These are phyloP conservation scores for Lippia alba DNA, from an alignment of 305 asterid genomes.

Conservation along the genomic window DNA sequence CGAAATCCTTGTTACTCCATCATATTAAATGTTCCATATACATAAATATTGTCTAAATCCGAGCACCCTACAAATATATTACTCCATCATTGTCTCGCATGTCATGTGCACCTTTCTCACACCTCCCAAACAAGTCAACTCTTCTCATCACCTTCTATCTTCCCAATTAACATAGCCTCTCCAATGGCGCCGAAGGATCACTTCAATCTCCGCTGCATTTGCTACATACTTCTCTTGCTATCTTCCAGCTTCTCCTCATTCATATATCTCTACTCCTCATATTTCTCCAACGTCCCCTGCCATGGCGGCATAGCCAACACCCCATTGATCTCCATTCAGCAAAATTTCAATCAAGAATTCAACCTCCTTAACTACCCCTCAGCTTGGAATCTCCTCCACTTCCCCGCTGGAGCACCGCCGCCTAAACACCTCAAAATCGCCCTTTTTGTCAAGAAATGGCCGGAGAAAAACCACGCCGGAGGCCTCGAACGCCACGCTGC, in stretches of 20 bases:
- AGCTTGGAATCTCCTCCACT: constrained; percentile 68
- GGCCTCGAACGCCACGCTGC: constrained; percentile 83
- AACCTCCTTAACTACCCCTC: constrained; percentile 53
- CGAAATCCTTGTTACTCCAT: background rate
- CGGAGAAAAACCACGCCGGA: constrained; percentile 55
- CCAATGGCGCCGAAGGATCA: constrained; percentile 38
- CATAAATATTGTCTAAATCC: background rate
- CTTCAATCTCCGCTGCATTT: constrained; percentile 49
- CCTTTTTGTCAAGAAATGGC: constrained; percentile 85
- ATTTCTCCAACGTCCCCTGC: constrained; percentile 28
- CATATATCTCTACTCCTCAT: constrained; percentile 49
- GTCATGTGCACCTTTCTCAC: background rate
- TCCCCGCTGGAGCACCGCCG: constrained; percentile 46
- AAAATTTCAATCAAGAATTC: constrained; percentile 29
- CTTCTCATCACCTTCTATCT: background rate
- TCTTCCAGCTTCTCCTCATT: constrained; percentile 52
- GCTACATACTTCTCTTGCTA: constrained; percentile 45
- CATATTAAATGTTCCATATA: background rate
- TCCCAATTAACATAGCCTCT: background rate
- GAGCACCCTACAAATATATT: background rate
- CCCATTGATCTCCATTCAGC: constrained; percentile 1
- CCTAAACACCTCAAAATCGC: constrained; percentile 58
- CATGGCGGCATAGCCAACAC: background rate
- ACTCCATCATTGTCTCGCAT: background rate
- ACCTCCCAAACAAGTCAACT: background rate